A percentile compares a stretch with the other conserved stretches of the same genome.
These are phyloP conservation scores for Teratosphaeria viscida DNA, from an alignment of 2,329 filamentous ascomycete species.

Conservation along the genomic window DNA sequence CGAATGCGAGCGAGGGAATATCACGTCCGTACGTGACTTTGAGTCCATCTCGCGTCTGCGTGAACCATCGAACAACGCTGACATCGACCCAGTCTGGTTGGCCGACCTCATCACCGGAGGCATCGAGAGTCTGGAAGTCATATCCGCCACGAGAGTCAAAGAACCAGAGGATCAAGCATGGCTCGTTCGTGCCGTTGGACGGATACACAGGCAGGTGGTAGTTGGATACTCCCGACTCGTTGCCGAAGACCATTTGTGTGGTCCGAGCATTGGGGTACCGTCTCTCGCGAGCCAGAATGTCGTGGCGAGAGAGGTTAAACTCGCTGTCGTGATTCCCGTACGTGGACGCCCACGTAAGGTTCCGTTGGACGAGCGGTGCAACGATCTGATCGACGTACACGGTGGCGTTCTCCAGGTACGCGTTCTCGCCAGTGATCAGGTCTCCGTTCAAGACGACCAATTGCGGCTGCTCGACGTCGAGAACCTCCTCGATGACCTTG, in stretches of 20 bases:
- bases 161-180: constrained; percentile 54
- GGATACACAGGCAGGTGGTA: constrained; percentile 45
- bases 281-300: constrained; percentile 33
- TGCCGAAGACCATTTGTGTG: constrained; percentile 30
- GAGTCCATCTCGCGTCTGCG: constrained; percentile 15
- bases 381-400: constrained; percentile 51
- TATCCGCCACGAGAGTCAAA: constrained; percentile 56
- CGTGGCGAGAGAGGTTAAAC: constrained; percentile 44
- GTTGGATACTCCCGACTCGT: constrained; percentile 39
- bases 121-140: constrained; percentile 33
- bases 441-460: constrained; percentile 63
- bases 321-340: constrained; percentile 63
- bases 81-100: constrained; percentile 37
- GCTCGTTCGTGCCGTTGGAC: constrained; percentile 30
- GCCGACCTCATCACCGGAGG: constrained; percentile 17
- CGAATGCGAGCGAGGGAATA: constrained; percentile 44
- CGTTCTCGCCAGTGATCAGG: constrained; percentile 58
- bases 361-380: constrained; percentile 44
- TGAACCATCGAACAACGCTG: constrained; percentile 38
- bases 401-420: constrained; percentile 45
- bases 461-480: constrained; percentile 46
- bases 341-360: constrained; percentile 53
- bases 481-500: constrained; percentile 46
- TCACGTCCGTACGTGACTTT: constrained; percentile 5
- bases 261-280: constrained; percentile 31